Conservation (phyloP, 1,284 basidiomycete species). For the Leccinum pachyderme region DNA sequence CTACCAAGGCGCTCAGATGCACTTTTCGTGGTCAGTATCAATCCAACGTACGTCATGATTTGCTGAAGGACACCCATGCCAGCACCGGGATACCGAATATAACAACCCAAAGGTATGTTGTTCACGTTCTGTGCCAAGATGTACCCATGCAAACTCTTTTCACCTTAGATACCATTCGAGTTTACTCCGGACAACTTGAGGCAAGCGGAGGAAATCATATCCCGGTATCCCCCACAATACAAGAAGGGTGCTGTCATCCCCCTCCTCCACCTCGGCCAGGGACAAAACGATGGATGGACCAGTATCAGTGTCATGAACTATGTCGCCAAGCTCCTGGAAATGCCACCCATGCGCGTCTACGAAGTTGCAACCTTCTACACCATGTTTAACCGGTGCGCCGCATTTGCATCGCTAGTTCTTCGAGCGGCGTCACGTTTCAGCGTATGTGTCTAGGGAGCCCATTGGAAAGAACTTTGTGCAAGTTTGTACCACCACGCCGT, state of each 20-base stretch:
- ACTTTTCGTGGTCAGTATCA: conserved; percentile 49
- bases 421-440: background rate
- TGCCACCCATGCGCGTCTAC: conserved; percentile 99
- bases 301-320: conserved; percentile 99
- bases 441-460: conserved; percentile 65
- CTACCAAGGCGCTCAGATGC: conserved; percentile 46
- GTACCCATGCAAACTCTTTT: background rate
- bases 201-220: conserved; percentile 86
- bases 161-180: conserved; percentile 82
- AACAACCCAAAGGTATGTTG: conserved; percentile 79
- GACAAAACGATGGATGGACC: conserved; percentile 99
- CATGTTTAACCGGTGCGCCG: conserved; percentile 89
- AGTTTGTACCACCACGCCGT: conserved; percentile 98
- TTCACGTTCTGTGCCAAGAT: conserved; percentile 1
- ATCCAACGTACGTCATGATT: conserved; percentile 1
- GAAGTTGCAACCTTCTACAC: conserved; percentile 99
- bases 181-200: conserved; percentile 83
- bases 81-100: conserved; percentile 93
- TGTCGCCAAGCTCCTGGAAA: conserved; percentile 87
- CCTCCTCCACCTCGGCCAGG: conserved; percentile 92
- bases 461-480: conserved; percentile 95
- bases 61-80: conserved; percentile 12
- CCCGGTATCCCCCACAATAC: conserved; percentile 94
- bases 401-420: background rate
- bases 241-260: conserved; percentile 98